Evolutionary conservation across 2,329 filamentous ascomycete species (phyloP), one percentile per base, ranked within the genome.

Genomic region (Alternaria solani): DNA sequence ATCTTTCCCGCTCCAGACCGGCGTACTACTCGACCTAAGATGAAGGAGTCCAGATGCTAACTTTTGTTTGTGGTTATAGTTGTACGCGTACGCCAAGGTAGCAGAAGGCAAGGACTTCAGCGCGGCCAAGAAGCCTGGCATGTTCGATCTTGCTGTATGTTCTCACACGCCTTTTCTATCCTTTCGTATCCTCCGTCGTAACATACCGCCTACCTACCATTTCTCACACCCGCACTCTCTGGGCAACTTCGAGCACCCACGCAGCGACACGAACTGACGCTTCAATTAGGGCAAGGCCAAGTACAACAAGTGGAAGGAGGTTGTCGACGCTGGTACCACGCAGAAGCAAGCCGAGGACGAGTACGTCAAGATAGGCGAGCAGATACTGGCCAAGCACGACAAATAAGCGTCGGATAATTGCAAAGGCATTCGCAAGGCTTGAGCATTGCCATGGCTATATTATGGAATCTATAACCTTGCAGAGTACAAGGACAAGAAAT

Each of bases 331-430:
- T 61, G 87, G 85, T 51, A 76, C 88, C 68, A 87, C 85, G 8
- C 74, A 86, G 63, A 85, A 89, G 65, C 79, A 88, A 66, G 93
- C 93, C 20, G 90, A 96, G 86, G 84, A 87, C 77, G 82, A 86
- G 75, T 97, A 97, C 81, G 86, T 96, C 72, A 83, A 84, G 69
- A 82, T 90, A 63, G 88, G 95, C 66, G 88, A 93, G 80, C 78
- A 83, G 73, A 80, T 96, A 75, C 93, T 95, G 86, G 80, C 73
- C 61, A 86, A 86, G 78, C 87, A 89, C 79, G 90, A 91, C 76
- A 84, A 82, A 63, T 82, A 86, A 56, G 58, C 32, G n/a, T 26
- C 11, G 23, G 23, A 8, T n/a, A 11, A 16, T 16, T 25, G 20
- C 11, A 23, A 16, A 38, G 11, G n/a, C 23, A 48, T 18, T n/a